Base-by-base conservation (phyloP, 345 rosid genomes). In the Eucalyptus decipiens region DNA sequence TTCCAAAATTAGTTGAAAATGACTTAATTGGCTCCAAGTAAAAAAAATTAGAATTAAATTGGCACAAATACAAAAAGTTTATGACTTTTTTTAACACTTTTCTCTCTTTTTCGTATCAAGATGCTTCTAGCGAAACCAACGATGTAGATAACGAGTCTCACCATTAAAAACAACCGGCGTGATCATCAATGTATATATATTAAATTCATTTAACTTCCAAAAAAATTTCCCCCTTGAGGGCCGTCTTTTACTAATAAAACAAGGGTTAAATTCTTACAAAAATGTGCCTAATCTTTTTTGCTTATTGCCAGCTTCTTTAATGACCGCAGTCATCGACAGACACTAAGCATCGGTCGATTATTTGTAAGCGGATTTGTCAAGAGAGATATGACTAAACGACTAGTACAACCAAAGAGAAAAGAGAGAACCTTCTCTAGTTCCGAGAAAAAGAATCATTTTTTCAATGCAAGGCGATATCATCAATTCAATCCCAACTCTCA, bases 241-340 rank as follows among this genome's bases (percentile, higher is more conserved):
- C 16, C 37, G 37, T 65, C 37, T n/a, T 15, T n/a, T 30, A 65
- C 19, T 0, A 65, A 65, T n/a, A n/a, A 65, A 65, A 15, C 37
- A n/a, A n/a, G 76, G 80, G 21, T 67, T n/a, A 65, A 65, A 67
- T 67, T 18, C 42, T 67, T 67, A 32, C 23, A 67, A 67, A 32
- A 32, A 16, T 67, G 80, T 32, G 5, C 76, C 76, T 4, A n/a
- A n/a, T 65, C 37, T n/a, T 2, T n/a, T 30, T 65, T n/a, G 76
- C 76, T 65, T 30, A 65, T 65, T 65, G 76, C 37, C 19, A 58
- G 90, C 95, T 18, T 93, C 95, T 93, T 51, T 91, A n/a, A 93
- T 93, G 86, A 92, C 93, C 93, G 34, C 37, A n/a, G 76, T n/a
- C 76, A 65, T 65, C 76, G 21, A n/a, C 10, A 15, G 3, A 7